Conservation (phyloP, 768 basidiomycete genomes). For the Cubamyces lactineus region DNA sequence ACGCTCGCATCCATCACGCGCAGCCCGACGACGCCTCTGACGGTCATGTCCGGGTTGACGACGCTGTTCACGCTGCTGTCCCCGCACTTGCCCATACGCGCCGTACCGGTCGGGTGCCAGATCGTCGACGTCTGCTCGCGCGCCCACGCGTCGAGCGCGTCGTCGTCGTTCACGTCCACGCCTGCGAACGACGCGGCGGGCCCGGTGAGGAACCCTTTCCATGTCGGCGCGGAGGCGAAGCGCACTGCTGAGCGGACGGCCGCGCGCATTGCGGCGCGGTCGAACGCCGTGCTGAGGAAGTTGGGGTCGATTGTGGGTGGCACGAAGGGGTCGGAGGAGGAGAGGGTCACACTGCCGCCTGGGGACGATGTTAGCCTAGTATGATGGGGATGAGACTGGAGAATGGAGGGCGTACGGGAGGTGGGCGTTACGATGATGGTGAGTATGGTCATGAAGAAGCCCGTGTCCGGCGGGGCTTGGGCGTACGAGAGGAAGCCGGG, state of each 20-base stretch:
- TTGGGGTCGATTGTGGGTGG: constrained; percentile 33
- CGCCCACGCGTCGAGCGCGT: constrained; percentile 25
- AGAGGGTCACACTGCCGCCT: constrained; percentile 34
- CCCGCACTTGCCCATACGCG: constrained; percentile 43
- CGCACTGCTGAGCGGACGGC: constrained; percentile 7
- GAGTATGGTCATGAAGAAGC: constrained; percentile 25
- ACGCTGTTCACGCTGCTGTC: constrained; percentile 36
- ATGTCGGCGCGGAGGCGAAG: constrained; percentile 20
- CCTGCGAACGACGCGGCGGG: not conserved
- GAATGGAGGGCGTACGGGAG: constrained; percentile 24
- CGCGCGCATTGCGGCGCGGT: constrained; percentile 34
- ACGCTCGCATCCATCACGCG: constrained; percentile 35
- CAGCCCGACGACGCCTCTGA: constrained; percentile 48
- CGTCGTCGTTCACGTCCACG: constrained; percentile 14
- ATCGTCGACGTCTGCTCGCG: constrained; percentile 24
- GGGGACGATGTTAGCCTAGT: not conserved
- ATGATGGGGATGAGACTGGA: too few relatives aligned
- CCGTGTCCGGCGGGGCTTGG: constrained; percentile 21
- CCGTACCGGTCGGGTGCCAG: constrained; percentile 40
- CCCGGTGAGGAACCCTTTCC: constrained; percentile 16
- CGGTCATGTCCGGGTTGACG: constrained; percentile 44
- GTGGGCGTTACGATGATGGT: constrained; percentile 26
- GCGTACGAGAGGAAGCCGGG: constrained; percentile 6
- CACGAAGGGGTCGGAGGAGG: constrained; percentile 30
- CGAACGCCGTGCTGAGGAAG: constrained; percentile 32